Conservation (phyloP, 768 basidiomycete genomes). For the Dioszegia hungarica region DNA sequence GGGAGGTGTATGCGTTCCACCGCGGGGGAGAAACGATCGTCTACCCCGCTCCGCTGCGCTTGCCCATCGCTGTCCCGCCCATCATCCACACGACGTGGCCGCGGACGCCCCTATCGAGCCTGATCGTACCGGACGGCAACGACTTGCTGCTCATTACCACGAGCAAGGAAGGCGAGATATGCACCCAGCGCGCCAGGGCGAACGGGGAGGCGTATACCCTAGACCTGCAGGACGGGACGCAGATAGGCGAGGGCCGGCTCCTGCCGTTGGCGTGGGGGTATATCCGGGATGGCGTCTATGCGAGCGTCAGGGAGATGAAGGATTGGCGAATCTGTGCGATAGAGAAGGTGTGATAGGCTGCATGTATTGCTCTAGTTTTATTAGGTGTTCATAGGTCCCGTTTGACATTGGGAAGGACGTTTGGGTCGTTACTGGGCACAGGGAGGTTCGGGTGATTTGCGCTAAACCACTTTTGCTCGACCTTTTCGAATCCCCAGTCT, state of each 20-base stretch:
- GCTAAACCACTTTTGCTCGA: conserved; percentile 31
- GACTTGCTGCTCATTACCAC: conserved; percentile 7
- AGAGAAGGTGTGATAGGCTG: background rate
- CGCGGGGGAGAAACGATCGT: conserved; percentile 22
- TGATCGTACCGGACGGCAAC: conserved; percentile 1
- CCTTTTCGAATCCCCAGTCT: conserved; percentile 39
- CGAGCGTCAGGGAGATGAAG: background rate
- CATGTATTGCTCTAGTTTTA: background rate
- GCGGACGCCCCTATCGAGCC: background rate
- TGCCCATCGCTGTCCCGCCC: conserved; percentile 10
- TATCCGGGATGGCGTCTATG: conserved; percentile 3
- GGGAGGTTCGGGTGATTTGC: conserved; percentile 2
- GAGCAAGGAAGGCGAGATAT: conserved; percentile 2
- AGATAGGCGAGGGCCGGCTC: background rate
- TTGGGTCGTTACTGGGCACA: background rate
- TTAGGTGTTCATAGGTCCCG: too few relatives aligned
- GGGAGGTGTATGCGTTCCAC: conserved; percentile 17
- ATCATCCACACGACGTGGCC: conserved; percentile 4
- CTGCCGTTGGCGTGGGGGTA: conserved; percentile 5
- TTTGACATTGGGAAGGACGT: background rate
- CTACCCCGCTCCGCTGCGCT: conserved; percentile 9
- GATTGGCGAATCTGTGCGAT: conserved; percentile 6
- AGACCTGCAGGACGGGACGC: conserved; percentile 2
- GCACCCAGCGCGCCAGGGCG: conserved; percentile 1
- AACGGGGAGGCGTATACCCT: background rate